Base-by-base conservation (phyloP, 176 grass and related monocot species). In the Oryza glaberrima region DNA sequence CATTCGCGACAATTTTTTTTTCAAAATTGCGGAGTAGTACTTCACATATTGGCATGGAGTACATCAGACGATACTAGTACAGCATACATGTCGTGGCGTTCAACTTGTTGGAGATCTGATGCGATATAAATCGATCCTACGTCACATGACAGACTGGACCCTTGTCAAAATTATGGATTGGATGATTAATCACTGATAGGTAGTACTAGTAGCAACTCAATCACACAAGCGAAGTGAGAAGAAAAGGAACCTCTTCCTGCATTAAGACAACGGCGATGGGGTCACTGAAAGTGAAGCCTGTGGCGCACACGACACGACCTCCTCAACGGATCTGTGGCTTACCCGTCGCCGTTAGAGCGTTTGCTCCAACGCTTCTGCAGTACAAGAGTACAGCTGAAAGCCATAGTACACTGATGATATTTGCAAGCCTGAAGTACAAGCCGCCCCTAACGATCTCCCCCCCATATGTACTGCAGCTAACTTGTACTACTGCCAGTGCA, bases 401-500 rank as follows among this genome's bases (percentile, higher is more conserved):
- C 34, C 44, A 41, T 45, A 90, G 83, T 85, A 81, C 83, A 84
- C 56, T 0, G 43, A 47, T 68, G 75, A 34, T 23, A 3, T 38
- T 19, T 20, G 34, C 47, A 25, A 73, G 48, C 0, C 58, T 47
- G 49, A 75, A 90, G 84, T 83, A 90, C 83, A 77, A 46, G 19
- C 38, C 56, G 2, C 71, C 22, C 44, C 5, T 0, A 15, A 58
- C 74, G 49, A 75, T 73, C 47, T 73, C 47, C 5, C 38, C 38
- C 22, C 36, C 6, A 41, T 19, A 36, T 90, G 89, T 90, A 87
- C 89, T 87, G 80, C 88, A 79, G 30, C 84, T 51, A 35, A 54
- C 44, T 17, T 84, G 83, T 86, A 87, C 75, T 41, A 41, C 40
- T 75, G 20, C 79, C 15, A 23, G 71, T 38, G 64, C 70, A 7